Evolutionary conservation across 2,329 filamentous ascomycete species (phyloP), one percentile per base, ranked within the genome.

Genomic region (Malbranchea zuffiana): DNA sequence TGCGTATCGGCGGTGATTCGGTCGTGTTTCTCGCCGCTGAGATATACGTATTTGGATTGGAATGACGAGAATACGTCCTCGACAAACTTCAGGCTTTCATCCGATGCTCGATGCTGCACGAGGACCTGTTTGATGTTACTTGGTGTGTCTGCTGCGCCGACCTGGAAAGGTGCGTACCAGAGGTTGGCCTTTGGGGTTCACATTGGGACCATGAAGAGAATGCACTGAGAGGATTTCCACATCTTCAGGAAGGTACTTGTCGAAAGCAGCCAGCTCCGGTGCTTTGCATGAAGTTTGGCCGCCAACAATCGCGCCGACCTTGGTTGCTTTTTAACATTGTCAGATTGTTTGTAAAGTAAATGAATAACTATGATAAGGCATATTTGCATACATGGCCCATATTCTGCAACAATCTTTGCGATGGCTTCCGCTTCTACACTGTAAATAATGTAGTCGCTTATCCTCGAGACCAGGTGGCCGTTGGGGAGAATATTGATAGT

Each of bases 361-460:
- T 37, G 37, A 33, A 29, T 11, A 32, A 33, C 30, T 39, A 23
- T 43, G 29, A n/a, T n/a, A n/a, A n/a, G 32, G 30, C 38, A 44
- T 29, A 62, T 23, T 18, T 37, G 35, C 80, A 68, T 85, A 94
- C 86, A 95, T 51, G 88, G 88, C 46, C 87, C 90, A 61, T 85
- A 98, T 52, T 80, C 70, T 45, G 80, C 80, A 53, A 95, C 90
- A 51, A 95, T 83, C 48, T 72, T 74, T 57, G 85, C 82, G 60
- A 98, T 93, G 47, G 80, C 75, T 51, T 86, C 85, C 44, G 90
- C 90, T 64, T 96, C 88, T 61, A 98, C 90, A 63, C 82, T 93
- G 72, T 98, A 98, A 58, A 98, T 86, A 65, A 95, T 94, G 62
- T 87, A 96, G 71, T 96, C 88, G 78, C 87, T 95, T 62, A 80